Evolutionary conservation across 208 protist genomes (phyloP).

Genomic region (Trypanosoma congolense): DNA sequence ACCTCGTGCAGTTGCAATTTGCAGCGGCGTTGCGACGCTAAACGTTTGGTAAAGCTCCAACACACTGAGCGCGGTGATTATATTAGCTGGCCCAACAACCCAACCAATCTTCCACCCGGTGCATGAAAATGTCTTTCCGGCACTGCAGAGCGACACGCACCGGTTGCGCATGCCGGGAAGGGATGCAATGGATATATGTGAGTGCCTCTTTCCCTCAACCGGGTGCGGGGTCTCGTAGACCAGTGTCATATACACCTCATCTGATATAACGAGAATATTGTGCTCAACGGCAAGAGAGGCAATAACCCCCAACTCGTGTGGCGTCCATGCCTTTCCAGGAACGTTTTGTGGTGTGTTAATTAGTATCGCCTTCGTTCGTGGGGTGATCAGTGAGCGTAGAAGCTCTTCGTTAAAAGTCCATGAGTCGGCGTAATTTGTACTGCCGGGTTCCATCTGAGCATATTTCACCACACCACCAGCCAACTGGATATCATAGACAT

Average conservation of each 20-base stretch:
- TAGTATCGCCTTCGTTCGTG: constrained; percentile 79
- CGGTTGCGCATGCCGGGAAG: constrained; percentile 87
- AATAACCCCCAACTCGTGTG: constrained; percentile 67
- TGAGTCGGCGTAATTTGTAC: constrained; percentile 25
- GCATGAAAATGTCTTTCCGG: constrained; percentile 91
- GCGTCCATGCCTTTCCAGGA: constrained; percentile 66
- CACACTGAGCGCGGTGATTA: constrained; percentile 38
- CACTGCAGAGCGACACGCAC: constrained; percentile 85
- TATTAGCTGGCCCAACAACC: constrained; percentile 42
- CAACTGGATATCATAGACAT: constrained; percentile 62
- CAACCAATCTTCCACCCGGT: constrained; percentile 93
- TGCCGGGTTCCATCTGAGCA: constrained; percentile 58
- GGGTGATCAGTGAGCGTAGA: constrained; percentile 53
- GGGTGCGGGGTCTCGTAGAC: constrained; percentile 40
- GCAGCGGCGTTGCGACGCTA: constrained; percentile 76
- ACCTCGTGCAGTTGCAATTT: constrained; percentile 74
- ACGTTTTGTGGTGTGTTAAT: constrained; percentile 94
- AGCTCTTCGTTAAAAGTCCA: constrained; percentile 57
- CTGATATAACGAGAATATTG: constrained; percentile 57
- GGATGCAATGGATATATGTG: constrained; percentile 65
- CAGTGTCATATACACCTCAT: constrained; percentile 91
- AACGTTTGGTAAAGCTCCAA: constrained; percentile 83
- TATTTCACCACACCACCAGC: constrained; percentile 66
- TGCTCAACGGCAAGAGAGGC: constrained; percentile 61
- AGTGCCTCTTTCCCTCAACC: neutral